Evolutionary conservation across 2,329 filamentous ascomycete species (phyloP).

Genomic region (Fusarium lyarnte): DNA sequence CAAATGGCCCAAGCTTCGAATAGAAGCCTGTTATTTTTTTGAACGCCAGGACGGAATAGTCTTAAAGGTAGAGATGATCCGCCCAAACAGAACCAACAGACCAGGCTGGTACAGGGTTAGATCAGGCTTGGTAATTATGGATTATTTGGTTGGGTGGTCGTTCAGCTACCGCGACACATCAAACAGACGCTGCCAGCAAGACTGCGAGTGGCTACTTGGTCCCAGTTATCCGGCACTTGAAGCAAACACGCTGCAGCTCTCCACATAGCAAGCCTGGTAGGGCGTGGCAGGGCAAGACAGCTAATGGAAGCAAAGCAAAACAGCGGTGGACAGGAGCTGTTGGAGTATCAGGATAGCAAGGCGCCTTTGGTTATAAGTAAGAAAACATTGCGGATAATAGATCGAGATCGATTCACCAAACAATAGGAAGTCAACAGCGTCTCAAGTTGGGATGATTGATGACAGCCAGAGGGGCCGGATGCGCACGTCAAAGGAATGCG

Average conservation of each 20-base stretch:
- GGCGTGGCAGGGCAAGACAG: neutral
- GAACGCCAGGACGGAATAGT: slow-evolving; percentile 19
- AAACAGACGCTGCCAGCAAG: slow-evolving; percentile 26
- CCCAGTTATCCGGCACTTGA: slow-evolving; percentile 25
- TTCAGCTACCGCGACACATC: slow-evolving; percentile 24
- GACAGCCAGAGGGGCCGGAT: neutral
- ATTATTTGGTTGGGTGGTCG: slow-evolving; percentile 22
- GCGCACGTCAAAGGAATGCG: slow-evolving; percentile 41
- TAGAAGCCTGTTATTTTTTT: slow-evolving; percentile 18
- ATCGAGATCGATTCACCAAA: neutral
- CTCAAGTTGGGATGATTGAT: slow-evolving; percentile 23
- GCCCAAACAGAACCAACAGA: slow-evolving; percentile 30
- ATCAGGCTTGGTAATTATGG: slow-evolving; percentile 24
- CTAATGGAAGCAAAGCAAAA: neutral
- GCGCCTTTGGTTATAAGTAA: neutral
- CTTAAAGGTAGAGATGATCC: slow-evolving; percentile 15
- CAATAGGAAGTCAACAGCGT: neutral
- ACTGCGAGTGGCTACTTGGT: slow-evolving; percentile 22
- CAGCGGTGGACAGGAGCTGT: neutral
- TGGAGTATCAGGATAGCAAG: neutral
- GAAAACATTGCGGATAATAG: neutral
- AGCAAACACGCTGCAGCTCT: slow-evolving; percentile 25
- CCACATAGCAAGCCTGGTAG: neutral
- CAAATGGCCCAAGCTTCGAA: slow-evolving; percentile 37
- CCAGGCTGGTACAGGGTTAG: slow-evolving; percentile 17